phyloP scores from a whole-genome alignment of 495 filamentous ascomycete genomes.

The Choiromyces venosus region DNA sequence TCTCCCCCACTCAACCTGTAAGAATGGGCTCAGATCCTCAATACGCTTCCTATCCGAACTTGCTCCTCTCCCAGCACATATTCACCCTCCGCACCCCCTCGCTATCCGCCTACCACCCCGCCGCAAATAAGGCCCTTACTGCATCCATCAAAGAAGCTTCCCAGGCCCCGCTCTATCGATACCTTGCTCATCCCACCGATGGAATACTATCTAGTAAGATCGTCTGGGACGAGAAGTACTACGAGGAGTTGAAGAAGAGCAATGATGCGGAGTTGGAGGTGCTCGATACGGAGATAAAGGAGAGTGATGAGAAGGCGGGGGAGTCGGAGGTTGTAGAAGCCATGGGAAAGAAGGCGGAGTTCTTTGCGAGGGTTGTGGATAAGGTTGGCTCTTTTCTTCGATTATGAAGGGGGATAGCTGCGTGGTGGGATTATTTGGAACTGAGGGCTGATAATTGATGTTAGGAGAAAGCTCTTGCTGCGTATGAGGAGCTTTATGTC shows the following conservation, averaged over 20 bases:
- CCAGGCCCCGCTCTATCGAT: conserved; percentile 94
- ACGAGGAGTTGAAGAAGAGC: conserved; percentile 75
- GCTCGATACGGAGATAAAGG: conserved; percentile 93
- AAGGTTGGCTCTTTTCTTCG: conserved; percentile 58
- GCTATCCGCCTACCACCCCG: conserved; percentile 64
- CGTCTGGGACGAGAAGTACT: conserved; percentile 84
- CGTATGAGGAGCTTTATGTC: conserved; percentile 85
- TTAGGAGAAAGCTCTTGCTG: conserved; percentile 85
- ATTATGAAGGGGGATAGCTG: background rate
- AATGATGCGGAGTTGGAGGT: conserved; percentile 85
- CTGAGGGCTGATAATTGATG: background rate
- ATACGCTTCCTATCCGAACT: conserved; percentile 89
- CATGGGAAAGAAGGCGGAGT: conserved; percentile 88
- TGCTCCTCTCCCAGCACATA: conserved; percentile 90
- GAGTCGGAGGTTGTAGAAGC: conserved; percentile 93
- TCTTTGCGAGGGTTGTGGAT: conserved; percentile 88
- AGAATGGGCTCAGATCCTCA: conserved; percentile 95
- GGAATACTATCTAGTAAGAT: conserved; percentile 59
- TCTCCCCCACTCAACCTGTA: conserved; percentile 21
- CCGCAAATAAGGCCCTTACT: conserved; percentile 71
- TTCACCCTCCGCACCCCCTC: conserved; percentile 92
- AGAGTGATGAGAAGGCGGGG: conserved; percentile 88
- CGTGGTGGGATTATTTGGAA: background rate
- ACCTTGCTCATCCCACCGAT: conserved; percentile 88
- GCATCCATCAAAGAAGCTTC: conserved; percentile 88